These are phyloP conservation scores for Penicillium dipodomyicola DNA, from an alignment of 495 filamentous ascomycete species.

Conservation along the genomic window DNA sequence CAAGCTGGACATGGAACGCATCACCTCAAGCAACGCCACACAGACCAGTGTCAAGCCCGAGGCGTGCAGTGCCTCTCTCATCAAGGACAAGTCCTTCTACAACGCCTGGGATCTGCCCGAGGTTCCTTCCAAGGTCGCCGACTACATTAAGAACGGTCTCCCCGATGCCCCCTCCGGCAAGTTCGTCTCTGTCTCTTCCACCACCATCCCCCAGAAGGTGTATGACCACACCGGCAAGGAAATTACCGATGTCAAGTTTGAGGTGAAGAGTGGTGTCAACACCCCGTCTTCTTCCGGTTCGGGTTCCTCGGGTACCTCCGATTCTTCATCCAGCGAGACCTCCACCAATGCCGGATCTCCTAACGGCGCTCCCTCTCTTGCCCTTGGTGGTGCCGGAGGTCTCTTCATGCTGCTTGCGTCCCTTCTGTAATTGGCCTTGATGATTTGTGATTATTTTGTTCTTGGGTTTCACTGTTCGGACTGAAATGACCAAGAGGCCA, in stretches of 20 bases:
- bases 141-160: slow-evolving; percentile 54
- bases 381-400: slow-evolving; percentile 24
- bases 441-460: background rate
- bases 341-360: slow-evolving; percentile 19
- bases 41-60: slow-evolving; percentile 52
- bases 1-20: slow-evolving; percentile 64
- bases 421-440: slow-evolving; percentile 17
- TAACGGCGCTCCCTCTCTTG: slow-evolving; percentile 21
- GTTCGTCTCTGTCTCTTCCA: slow-evolving; percentile 56
- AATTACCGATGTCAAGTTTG: slow-evolving; percentile 54
- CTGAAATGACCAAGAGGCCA: background rate
- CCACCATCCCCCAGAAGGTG: slow-evolving; percentile 50
- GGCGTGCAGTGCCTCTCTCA: slow-evolving; percentile 60
- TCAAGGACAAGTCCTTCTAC: slow-evolving; percentile 60
- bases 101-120: slow-evolving; percentile 73
- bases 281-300: slow-evolving; percentile 21
- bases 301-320: slow-evolving; percentile 31
- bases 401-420: slow-evolving; percentile 32
- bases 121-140: slow-evolving; percentile 48
- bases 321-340: slow-evolving; percentile 32
- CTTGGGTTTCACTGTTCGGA: background rate
- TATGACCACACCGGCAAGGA: slow-evolving; percentile 53
- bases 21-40: slow-evolving; percentile 57
- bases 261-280: slow-evolving; percentile 46
- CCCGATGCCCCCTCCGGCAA: slow-evolving; percentile 53